Conservation (phyloP, 106 monocot species). For the Agapanthus africanus region DNA sequence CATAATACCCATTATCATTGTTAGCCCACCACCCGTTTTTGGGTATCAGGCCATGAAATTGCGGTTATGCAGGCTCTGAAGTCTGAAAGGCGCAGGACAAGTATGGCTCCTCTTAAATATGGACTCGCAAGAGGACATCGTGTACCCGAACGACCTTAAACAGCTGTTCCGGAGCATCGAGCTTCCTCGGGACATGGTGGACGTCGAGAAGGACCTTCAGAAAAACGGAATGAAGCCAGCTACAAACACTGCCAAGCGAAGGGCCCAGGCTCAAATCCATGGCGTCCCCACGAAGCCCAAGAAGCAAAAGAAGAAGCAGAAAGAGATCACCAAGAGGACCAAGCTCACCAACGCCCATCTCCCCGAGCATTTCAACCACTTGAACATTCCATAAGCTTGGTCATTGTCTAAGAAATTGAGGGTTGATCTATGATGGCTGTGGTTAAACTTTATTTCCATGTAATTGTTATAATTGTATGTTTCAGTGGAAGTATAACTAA, state of each 20-base stretch:
- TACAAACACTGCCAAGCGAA: conserved; percentile 82
- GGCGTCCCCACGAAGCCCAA: conserved; percentile 70
- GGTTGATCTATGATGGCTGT: no score
- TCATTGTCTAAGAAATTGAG: no score
- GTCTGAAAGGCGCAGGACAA: conserved; percentile 51
- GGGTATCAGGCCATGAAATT: no score
- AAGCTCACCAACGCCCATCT: conserved; percentile 95
- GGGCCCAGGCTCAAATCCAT: conserved; percentile 64
- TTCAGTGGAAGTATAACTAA: no score
- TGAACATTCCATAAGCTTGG: conserved; percentile 12
- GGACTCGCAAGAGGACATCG: conserved; percentile 96
- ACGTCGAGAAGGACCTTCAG: conserved; percentile 81
- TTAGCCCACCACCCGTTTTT: no score
- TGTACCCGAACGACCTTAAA: conserved; percentile 92
- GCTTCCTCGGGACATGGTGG: conserved; percentile 85
- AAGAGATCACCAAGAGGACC: conserved; percentile 62
- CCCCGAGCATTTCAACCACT: conserved; percentile 77
- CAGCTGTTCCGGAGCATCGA: conserved; percentile 76
- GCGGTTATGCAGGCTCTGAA: conserved; percentile 35
- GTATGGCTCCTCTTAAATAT: conserved; percentile 96
- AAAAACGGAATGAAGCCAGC: conserved; percentile 93
- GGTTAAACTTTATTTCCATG: no score
- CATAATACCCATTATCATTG: no score
- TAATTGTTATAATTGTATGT: no score
- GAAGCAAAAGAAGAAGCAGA: conserved; percentile 59